Evolutionary conservation across 805 yeast species (phyloP).

Genomic region (Lipomyces yamadae): DNA sequence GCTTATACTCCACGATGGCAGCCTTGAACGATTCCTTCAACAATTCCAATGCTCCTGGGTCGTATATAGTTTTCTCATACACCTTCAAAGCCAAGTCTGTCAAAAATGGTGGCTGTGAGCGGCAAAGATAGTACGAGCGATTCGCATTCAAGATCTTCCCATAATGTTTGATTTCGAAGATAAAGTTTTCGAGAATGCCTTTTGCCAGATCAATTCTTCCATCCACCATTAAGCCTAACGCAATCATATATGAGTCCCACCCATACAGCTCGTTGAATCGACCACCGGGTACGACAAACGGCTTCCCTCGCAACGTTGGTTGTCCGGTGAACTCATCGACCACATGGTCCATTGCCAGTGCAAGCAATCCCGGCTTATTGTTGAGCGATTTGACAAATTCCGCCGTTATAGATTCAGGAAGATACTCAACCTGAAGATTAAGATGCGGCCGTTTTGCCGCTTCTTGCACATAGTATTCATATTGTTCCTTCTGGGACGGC

Average conservation of each 20-base stretch:
- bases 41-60: constrained; percentile 57
- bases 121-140: constrained; percentile 83
- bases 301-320: constrained; percentile 63
- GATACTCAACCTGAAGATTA: constrained; percentile 70
- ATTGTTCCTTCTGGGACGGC: constrained; percentile 68
- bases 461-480: constrained; percentile 63
- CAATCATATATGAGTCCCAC: constrained; percentile 96
- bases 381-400: constrained; percentile 78
- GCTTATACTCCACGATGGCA: constrained; percentile 83
- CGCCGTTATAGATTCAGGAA: constrained; percentile 77
- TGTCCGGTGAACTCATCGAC: constrained; percentile 58
- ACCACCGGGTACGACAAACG: constrained; percentile 97
- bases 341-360: constrained; percentile 68
- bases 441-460: constrained; percentile 60
- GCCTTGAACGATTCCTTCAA: constrained; percentile 68
- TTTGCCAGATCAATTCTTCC: constrained; percentile 70
- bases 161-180: constrained; percentile 85
- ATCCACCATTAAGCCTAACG: constrained; percentile 77
- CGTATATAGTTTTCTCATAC: constrained; percentile 56
- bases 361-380: constrained; percentile 81
- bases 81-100: constrained; percentile 87
- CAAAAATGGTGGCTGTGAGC: constrained; percentile 96
- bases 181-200: constrained; percentile 91
- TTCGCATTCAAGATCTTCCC: constrained; percentile 95
- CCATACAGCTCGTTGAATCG: constrained; percentile 95